These are phyloP conservation scores for Sphaerosporella brunnea DNA, from an alignment of 495 filamentous ascomycete genomes.

Conservation along the genomic window DNA sequence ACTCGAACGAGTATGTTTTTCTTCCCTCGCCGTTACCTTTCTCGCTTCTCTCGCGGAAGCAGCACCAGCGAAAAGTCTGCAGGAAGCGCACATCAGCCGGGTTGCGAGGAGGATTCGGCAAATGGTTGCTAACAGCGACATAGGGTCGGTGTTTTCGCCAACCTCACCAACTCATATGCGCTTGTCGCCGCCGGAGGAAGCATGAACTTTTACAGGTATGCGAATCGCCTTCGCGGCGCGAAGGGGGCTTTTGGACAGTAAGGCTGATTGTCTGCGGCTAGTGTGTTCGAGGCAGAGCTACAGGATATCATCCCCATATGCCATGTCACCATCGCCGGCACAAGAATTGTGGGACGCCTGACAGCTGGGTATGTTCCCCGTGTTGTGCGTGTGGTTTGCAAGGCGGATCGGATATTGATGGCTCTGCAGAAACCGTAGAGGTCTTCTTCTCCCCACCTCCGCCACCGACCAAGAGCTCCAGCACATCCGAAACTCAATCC, in stretches of 20 bases:
- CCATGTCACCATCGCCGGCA: conserved; percentile 92
- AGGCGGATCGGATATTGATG: too few relatives aligned
- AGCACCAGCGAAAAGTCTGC: conserved; percentile 1
- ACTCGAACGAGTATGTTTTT: conserved; percentile 81
- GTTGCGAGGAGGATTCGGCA: conserved; percentile 9
- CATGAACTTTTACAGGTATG: conserved; percentile 92
- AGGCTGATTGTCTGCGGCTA: conserved; percentile 8
- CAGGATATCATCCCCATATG: conserved; percentile 97
- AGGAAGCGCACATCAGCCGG: not conserved
- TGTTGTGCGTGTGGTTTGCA: too few relatives aligned
- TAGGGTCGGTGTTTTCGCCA: conserved; percentile 91
- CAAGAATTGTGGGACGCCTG: conserved; percentile 82
- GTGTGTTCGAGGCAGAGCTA: conserved; percentile 87
- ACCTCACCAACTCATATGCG: conserved; percentile 88
- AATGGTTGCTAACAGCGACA: conserved; percentile 7
- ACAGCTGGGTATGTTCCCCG: conserved; percentile 86
- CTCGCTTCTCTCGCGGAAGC: conserved; percentile 5
- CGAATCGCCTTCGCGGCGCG: not conserved
- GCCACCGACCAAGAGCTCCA: conserved; percentile 97
- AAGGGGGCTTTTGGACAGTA: too few relatives aligned
- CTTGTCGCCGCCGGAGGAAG: conserved; percentile 83
- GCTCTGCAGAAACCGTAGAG: conserved; percentile 84
- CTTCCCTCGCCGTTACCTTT: conserved; percentile 24
- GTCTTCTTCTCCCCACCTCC: conserved; percentile 83
- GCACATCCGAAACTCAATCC: conserved; percentile 83